Evolutionary conservation across 2,329 filamentous ascomycete species (phyloP), one percentile per base, ranked within the genome.

Genomic region (Colletotrichum melonis): DNA sequence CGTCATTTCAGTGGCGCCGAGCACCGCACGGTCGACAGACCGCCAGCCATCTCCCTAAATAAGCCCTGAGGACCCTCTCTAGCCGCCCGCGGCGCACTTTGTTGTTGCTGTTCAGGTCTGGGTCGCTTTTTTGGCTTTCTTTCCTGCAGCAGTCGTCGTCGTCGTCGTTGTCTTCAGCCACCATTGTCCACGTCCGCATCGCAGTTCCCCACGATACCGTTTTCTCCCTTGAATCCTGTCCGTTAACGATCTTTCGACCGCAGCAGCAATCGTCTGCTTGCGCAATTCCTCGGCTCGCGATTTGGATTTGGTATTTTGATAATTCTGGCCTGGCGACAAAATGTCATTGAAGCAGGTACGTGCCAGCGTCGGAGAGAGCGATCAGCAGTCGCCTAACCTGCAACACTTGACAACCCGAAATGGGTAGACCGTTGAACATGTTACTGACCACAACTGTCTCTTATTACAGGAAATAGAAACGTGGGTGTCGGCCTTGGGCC

Each of bases 381-480:
- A 58, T n/a, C 19, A 49, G 19, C 42, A 49, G 12, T n/a, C 42
- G 30, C 58, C 42, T 16, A 49, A 42, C 16, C 65, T 63, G 30
- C 42, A 14, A 35, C 22, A 56, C 42, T 22, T 11, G 54, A 64
- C 22, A 28, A 26, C 16, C 55, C 52, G 55, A n/a, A 28, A 16
- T 24, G 28, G 26, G 28, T 26, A 35, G 3, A 24, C 1, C 35
- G 11, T 7, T 32, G 6, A n/a, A 57, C n/a, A 11, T 22, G 14
- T 24, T 8, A 32, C 56, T 73, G 58, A 76, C 69, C 26, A 57
- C 32, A 28, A 19, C 52, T 30, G 24, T 24, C 8, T 9, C 22
- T 16, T 22, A 73, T 19, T 19, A 73, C 76, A 97, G 95, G 97
- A 99, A 93, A 99, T 99, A 84, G 96, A 98, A 86, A 97, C 95